Percentiles rank a stretch among this genome's conserved stretches.
Evolutionary conservation across 106 monocot species (phyloP).

Genomic region (Dioscorea dumetorum): DNA sequence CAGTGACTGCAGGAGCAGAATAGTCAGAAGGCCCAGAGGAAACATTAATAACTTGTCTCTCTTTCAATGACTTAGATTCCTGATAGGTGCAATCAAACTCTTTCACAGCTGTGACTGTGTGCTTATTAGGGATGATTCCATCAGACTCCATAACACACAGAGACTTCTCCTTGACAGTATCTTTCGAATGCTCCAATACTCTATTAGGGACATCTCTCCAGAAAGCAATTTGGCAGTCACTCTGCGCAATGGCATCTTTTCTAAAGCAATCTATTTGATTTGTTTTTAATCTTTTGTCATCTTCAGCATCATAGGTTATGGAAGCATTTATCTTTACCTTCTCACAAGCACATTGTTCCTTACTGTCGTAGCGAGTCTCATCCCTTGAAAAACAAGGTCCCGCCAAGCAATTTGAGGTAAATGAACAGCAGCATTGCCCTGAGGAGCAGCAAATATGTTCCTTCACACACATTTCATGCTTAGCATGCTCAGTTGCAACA

Average conservation of each 20-base stretch:
- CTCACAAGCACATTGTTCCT: constrained; percentile 15
- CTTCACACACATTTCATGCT: constrained; percentile 27
- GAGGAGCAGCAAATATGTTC: constrained; percentile 8
- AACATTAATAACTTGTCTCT: constrained; percentile 34
- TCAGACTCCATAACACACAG: constrained; percentile 12
- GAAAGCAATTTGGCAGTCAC: constrained; percentile 15
- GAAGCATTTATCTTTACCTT: constrained; percentile 8
- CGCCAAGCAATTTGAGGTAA: constrained; percentile 22
- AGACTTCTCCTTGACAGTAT: constrained; percentile 11
- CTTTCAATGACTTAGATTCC: constrained; percentile 17
- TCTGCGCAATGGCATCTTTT: constrained; percentile 11
- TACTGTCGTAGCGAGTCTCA: constrained; percentile 8
- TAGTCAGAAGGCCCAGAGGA: constrained; percentile 48
- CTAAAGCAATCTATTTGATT: constrained; percentile 28
- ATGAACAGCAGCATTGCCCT: constrained; percentile 28
- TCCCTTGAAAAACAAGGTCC: constrained; percentile 13
- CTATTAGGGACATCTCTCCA: constrained; percentile 45
- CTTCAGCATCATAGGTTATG: constrained; percentile 18
- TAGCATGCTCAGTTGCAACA: constrained; percentile 5
- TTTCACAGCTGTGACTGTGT: constrained; percentile 9
- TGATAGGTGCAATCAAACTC: constrained; percentile 16
- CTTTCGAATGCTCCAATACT: constrained; percentile 16
- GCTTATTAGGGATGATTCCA: not conserved
- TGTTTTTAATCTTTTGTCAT: constrained; percentile 9
- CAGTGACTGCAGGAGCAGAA: constrained; percentile 52